Percentiles rank a stretch among this genome's conserved stretches.
These are phyloP conservation scores for Rhodotorula diobovata DNA, from an alignment of 768 basidiomycete genomes.

Conservation along the genomic window DNA sequence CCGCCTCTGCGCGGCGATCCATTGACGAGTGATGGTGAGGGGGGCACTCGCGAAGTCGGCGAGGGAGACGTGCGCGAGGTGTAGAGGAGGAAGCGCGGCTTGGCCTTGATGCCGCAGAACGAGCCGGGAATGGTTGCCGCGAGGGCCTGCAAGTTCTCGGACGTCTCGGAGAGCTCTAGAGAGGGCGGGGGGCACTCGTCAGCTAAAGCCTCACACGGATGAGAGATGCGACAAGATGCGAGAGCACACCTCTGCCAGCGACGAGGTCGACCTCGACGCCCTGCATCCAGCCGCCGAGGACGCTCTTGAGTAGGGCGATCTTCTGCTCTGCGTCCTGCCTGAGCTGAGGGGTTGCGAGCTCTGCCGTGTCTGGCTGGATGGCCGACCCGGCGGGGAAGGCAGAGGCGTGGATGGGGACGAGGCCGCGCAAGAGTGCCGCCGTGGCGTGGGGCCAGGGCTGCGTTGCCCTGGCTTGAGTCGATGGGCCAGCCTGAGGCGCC, in stretches of 20 bases:
- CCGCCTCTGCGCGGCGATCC: slow-evolving; percentile 8
- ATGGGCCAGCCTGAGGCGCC: background rate
- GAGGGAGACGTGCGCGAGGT: slow-evolving; percentile 9
- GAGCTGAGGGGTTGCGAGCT: slow-evolving; percentile 2
- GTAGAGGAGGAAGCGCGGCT: slow-evolving; percentile 33
- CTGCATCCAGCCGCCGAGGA: slow-evolving; percentile 35
- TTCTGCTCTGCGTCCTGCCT: slow-evolving; percentile 24
- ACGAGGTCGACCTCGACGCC: slow-evolving; percentile 32
- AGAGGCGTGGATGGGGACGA: slow-evolving; percentile 15
- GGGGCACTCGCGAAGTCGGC: slow-evolving; percentile 3
- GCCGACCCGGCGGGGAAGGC: slow-evolving; percentile 7
- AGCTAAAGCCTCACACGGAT: no score
- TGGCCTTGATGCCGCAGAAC: slow-evolving; percentile 21
- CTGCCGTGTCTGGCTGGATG: slow-evolving; percentile 24
- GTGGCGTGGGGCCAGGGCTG: slow-evolving; percentile 5
- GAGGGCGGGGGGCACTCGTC: background rate
- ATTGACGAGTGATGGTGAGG: slow-evolving; percentile 9
- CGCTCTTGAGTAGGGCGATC: slow-evolving; percentile 29
- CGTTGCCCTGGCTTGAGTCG: background rate
- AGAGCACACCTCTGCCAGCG: background rate
- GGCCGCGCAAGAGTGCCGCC: slow-evolving; percentile 4
- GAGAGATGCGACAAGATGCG: no score
- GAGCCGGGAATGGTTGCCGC: slow-evolving; percentile 22
- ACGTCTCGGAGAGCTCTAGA: slow-evolving; percentile 9
- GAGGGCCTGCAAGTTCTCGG: slow-evolving; percentile 22